Evolutionary conservation across 2,329 filamentous ascomycete species (phyloP).

Genomic region (Clonostachys sp.): DNA sequence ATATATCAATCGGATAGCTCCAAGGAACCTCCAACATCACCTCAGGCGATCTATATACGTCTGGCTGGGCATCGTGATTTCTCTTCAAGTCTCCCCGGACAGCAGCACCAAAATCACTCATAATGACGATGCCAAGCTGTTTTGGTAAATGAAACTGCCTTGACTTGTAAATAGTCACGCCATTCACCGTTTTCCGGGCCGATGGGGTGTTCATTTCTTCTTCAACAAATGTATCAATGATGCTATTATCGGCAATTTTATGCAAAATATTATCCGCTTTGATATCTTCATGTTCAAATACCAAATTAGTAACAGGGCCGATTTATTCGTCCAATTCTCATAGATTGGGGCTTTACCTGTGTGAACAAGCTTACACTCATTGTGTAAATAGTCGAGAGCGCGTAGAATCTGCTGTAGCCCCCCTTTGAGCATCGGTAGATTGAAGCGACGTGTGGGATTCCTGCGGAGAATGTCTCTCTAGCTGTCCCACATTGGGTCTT

Average conservation of each 20-base stretch:
- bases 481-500: constrained; percentile 31
- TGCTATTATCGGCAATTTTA: constrained; percentile 2
- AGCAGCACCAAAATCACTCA: background rate
- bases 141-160: constrained; percentile 1
- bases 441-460: constrained; percentile 25
- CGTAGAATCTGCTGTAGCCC: constrained; percentile 22
- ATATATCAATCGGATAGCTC: constrained; percentile 14
- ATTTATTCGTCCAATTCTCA: background rate
- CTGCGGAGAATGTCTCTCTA: constrained; percentile 26
- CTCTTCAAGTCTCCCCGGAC: background rate
- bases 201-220: background rate
- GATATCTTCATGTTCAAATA: constrained; percentile 20
- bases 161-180: background rate
- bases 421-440: constrained; percentile 8
- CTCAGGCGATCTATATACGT: constrained; percentile 12
- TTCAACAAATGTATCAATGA: constrained; percentile 3
- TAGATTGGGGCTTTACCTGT: constrained; percentile 19
- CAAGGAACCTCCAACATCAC: constrained; percentile 13
- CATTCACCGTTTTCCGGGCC: background rate
- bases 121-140: background rate
- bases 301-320: background rate
- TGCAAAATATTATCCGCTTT: constrained; percentile 34
- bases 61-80: constrained; percentile 3
- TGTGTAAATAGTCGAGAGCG: constrained; percentile 32
- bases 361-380: constrained; percentile 33